Conservation (phyloP, 1,284 basidiomycete species). For the Porodaedalea pini region DNA sequence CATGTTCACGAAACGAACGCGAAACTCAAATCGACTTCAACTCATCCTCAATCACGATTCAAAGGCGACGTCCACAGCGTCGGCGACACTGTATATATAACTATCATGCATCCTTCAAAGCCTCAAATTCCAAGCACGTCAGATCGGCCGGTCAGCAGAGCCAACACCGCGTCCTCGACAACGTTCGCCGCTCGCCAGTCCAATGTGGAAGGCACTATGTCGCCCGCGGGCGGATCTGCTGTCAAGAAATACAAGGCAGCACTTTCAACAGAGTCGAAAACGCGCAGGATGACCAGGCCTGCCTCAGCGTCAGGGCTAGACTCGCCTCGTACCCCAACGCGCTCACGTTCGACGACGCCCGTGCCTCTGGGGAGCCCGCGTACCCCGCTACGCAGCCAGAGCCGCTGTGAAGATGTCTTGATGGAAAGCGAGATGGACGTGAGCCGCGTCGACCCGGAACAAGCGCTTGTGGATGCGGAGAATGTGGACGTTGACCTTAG, state of each 20-base stretch:
- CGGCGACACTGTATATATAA: too few relatives aligned
- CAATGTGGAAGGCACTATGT: too few relatives aligned
- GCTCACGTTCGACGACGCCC: slow-evolving; percentile 37
- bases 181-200: too few relatives aligned
- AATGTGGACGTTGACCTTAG: slow-evolving; percentile 68
- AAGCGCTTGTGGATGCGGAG: slow-evolving; percentile 68
- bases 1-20: too few relatives aligned
- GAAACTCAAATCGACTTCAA: too few relatives aligned
- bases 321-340: slow-evolving; percentile 9
- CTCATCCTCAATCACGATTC: too few relatives aligned
- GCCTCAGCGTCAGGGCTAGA: slow-evolving; percentile 30
- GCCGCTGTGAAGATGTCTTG: slow-evolving; percentile 45
- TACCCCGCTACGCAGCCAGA: slow-evolving; percentile 18
- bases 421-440: slow-evolving; percentile 64
- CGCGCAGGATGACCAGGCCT: slow-evolving; percentile 33
- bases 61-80: too few relatives aligned
- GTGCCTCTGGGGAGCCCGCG: slow-evolving; percentile 38
- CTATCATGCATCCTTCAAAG: too few relatives aligned
- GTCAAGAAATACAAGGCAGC: slow-evolving; percentile 26
- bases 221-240: not conserved
- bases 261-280: slow-evolving; percentile 55
- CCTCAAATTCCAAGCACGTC: too few relatives aligned
- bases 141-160: too few relatives aligned
- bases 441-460: slow-evolving; percentile 71
- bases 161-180: too few relatives aligned